Evolutionary conservation across 768 basidiomycete genomes (phyloP).

Genomic region (Mycena leptocephala): DNA sequence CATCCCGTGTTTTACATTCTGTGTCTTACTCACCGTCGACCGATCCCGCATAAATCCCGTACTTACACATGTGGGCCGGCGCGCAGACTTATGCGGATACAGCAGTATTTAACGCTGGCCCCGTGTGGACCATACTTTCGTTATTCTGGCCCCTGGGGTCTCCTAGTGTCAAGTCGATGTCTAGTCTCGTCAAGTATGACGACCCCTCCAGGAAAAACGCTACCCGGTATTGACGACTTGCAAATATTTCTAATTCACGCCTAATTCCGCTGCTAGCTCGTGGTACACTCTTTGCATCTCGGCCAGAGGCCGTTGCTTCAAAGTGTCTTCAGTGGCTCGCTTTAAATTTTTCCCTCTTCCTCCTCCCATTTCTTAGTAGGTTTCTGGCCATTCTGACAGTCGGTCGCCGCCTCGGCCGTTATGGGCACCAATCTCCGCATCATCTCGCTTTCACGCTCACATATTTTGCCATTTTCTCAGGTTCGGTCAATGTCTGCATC

Average conservation of each 20-base stretch:
- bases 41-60: too few species aligned
- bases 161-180: too few species aligned
- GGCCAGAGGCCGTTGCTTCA: neutral
- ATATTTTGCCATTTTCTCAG: neutral
- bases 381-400: neutral
- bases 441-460: neutral
- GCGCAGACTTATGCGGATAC: too few species aligned
- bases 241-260: neutral
- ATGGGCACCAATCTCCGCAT: neutral
- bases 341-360: neutral
- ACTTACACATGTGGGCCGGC: too few species aligned
- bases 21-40: too few species aligned
- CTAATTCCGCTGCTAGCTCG: neutral
- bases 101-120: too few species aligned
- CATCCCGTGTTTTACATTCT: too few species aligned
- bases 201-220: neutral
- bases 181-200: neutral
- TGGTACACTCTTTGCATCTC: neutral
- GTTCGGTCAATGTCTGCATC: neutral
- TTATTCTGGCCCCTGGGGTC: too few species aligned
- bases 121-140: too few species aligned
- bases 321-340: neutral
- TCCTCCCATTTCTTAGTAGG: neutral
- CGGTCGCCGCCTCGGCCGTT: neutral
- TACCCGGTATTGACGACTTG: neutral